Percentiles rank a stretch among this genome's conserved stretches.
These are phyloP conservation scores for Thelonectria discophora DNA, from an alignment of 2,329 filamentous ascomycete genomes.

Conservation along the genomic window DNA sequence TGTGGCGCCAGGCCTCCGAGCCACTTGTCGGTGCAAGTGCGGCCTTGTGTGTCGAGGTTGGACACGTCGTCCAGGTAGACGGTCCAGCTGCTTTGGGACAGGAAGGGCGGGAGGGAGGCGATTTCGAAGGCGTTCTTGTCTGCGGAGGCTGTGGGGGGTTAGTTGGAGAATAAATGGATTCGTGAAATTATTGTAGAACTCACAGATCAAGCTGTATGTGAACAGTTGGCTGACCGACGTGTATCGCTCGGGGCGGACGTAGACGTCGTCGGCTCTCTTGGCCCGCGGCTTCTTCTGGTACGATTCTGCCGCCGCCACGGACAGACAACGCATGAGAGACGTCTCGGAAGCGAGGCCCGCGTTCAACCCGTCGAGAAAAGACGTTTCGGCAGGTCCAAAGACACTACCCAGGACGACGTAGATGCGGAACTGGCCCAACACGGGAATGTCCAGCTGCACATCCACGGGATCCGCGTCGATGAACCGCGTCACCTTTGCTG, in stretches of 20 bases:
- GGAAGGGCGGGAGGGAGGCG: conserved; percentile 20
- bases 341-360: conserved; percentile 57
- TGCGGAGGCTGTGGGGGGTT: conserved; percentile 18
- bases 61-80: conserved; percentile 30
- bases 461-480: conserved; percentile 81
- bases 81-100: conserved; percentile 28
- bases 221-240: conserved; percentile 71
- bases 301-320: conserved; percentile 64
- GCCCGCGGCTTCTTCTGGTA: conserved; percentile 67
- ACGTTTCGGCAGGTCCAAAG: conserved; percentile 50
- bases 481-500: conserved; percentile 75
- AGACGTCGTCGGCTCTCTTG: conserved; percentile 68
- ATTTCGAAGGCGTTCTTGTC: conserved; percentile 31
- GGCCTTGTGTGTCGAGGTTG: conserved; percentile 25
- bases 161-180: neutral
- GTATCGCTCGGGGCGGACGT: conserved; percentile 72
- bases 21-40: conserved; percentile 39
- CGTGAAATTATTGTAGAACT: conserved; percentile 33
- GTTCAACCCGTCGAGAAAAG: conserved; percentile 68
- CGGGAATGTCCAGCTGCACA: conserved; percentile 77
- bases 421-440: conserved; percentile 78
- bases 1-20: conserved; percentile 27
- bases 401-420: conserved; percentile 74
- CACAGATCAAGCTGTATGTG: conserved; percentile 73
- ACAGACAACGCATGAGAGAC: conserved; percentile 66